Evolutionary conservation across 768 basidiomycete genomes (phyloP).

Genomic region (Russula ochroleuca): DNA sequence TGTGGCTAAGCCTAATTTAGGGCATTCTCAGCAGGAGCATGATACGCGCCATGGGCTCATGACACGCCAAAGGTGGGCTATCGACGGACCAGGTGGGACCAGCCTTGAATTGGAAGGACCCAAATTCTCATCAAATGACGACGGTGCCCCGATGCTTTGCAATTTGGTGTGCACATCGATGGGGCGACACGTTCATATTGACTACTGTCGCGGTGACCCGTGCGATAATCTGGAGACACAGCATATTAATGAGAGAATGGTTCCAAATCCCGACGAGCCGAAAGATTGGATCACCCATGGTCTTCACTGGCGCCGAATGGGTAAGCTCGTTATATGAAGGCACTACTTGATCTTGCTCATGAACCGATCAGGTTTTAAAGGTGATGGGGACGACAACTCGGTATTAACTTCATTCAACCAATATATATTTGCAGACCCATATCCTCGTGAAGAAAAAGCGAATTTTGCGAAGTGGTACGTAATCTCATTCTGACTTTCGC

Average conservation of each 20-base stretch:
- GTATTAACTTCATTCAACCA: background rate
- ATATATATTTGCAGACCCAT: slow-evolving; percentile 43
- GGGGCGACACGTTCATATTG: slow-evolving; percentile 56
- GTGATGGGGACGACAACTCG: slow-evolving; percentile 28
- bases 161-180: slow-evolving; percentile 52
- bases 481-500: background rate
- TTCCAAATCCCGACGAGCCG: slow-evolving; percentile 43
- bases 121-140: slow-evolving; percentile 50
- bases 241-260: slow-evolving; percentile 43
- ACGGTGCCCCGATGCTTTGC: slow-evolving; percentile 62
- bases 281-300: slow-evolving; percentile 56
- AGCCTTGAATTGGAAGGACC: slow-evolving; percentile 52
- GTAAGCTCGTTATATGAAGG: slow-evolving; percentile 34
- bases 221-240: slow-evolving; percentile 46
- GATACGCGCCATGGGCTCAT: slow-evolving; percentile 63
- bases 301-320: slow-evolving; percentile 55
- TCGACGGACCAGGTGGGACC: slow-evolving; percentile 51
- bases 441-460: slow-evolving; percentile 51
- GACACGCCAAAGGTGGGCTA: slow-evolving; percentile 52
- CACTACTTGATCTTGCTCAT: slow-evolving; percentile 13
- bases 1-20: slow-evolving; percentile 32
- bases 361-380: slow-evolving; percentile 47
- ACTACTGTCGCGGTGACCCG: slow-evolving; percentile 46
- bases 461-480: slow-evolving; percentile 53
- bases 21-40: slow-evolving; percentile 56